These are phyloP conservation scores for Casaregolazyma suthepensis DNA, from an alignment of 1,139 yeast genomes.

Conservation along the genomic window DNA sequence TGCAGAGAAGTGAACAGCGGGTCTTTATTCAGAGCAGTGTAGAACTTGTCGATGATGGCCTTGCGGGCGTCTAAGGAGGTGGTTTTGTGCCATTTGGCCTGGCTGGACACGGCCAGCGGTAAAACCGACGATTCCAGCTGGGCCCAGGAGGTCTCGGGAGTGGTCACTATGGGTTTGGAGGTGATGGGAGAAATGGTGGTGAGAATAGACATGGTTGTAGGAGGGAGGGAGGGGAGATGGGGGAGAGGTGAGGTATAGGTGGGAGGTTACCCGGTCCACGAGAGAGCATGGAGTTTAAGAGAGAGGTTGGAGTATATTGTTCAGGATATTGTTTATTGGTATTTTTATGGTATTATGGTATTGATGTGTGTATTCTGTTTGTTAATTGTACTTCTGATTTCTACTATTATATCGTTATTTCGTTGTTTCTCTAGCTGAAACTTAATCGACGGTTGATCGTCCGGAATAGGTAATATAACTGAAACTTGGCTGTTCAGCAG, in stretches of 20 bases:
- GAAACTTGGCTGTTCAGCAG: too few relatives aligned
- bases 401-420: background rate
- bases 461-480: too few relatives aligned
- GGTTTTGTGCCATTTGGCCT: conserved; percentile 27
- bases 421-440: too few relatives aligned
- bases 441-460: too few relatives aligned
- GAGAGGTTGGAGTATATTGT: too few relatives aligned
- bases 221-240: background rate
- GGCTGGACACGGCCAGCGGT: conserved; percentile 27
- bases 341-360: too few relatives aligned
- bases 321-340: too few relatives aligned
- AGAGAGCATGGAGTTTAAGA: background rate
- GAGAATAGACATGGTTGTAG: conserved; percentile 17
- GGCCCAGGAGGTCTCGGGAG: conserved; percentile 26
- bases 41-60: conserved; percentile 26
- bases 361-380: too few relatives aligned
- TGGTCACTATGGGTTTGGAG: conserved; percentile 26
- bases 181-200: conserved; percentile 32
- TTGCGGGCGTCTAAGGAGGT: conserved; percentile 28
- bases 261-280: background rate
- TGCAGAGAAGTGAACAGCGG: conserved; percentile 25
- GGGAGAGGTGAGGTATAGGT: background rate
- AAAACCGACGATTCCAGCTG: conserved; percentile 22
- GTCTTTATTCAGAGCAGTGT: conserved; percentile 27
- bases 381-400: too few relatives aligned